Evolutionary conservation across 495 filamentous ascomycete species (phyloP).

Genomic region (Hypoxylon perforatum): DNA sequence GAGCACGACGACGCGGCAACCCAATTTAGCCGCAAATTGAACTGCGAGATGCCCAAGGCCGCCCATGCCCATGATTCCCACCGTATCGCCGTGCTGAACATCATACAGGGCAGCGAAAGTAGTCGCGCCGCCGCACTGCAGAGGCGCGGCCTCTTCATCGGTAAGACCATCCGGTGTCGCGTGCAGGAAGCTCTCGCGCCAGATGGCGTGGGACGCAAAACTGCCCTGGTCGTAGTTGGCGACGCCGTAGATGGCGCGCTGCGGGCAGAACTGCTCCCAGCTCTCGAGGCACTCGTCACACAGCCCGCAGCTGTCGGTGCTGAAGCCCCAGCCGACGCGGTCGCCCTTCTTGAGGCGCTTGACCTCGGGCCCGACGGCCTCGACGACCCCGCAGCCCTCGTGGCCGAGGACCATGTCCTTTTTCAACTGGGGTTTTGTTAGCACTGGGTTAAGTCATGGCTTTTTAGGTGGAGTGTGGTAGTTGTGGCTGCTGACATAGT

Average conservation of each 20-base stretch:
- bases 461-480: not conserved
- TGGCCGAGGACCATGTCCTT: slow-evolving; percentile 66
- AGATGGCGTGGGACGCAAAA: slow-evolving; percentile 64
- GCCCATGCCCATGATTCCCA: slow-evolving; percentile 71
- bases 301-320: slow-evolving; percentile 59
- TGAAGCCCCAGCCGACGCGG: slow-evolving; percentile 68
- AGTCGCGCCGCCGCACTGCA: slow-evolving; percentile 68
- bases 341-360: slow-evolving; percentile 62
- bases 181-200: slow-evolving; percentile 66
- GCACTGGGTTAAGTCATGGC: slow-evolving; percentile 47
- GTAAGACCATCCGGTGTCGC: slow-evolving; percentile 62
- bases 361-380: slow-evolving; percentile 57
- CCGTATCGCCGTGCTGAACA: slow-evolving; percentile 60
- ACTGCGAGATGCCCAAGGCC: slow-evolving; percentile 74
- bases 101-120: slow-evolving; percentile 63
- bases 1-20: slow-evolving; percentile 71
- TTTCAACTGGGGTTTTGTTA: slow-evolving; percentile 40
- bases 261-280: slow-evolving; percentile 62
- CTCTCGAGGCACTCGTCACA: slow-evolving; percentile 67
- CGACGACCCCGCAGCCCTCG: slow-evolving; percentile 65
- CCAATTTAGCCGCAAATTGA: slow-evolving; percentile 71
- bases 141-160: slow-evolving; percentile 60
- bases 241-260: slow-evolving; percentile 61
- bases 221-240: slow-evolving; percentile 66
- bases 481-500: slow-evolving; percentile 31